phyloP scores from a whole-genome alignment of 1,284 basidiomycete species.

The Omphalotus olearius region DNA sequence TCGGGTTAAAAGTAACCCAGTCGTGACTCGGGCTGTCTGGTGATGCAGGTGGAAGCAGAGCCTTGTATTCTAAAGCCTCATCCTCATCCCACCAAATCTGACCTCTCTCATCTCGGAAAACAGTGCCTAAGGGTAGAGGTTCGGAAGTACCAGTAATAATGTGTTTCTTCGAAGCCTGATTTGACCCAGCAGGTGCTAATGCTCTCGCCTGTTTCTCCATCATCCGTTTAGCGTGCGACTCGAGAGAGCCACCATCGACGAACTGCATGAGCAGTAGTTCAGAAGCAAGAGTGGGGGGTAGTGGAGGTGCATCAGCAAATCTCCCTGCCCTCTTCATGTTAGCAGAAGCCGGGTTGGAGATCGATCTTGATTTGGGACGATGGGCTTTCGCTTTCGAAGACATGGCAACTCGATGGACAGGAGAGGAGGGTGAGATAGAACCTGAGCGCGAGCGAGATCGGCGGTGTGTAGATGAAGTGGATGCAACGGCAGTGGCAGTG shows the following conservation, averaged over 20 bases:
- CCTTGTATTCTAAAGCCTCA: constrained; percentile 63
- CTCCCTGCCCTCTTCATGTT: constrained; percentile 44
- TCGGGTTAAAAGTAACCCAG: constrained; percentile 4
- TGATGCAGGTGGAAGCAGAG: constrained; percentile 35
- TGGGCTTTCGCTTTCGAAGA: constrained; percentile 1
- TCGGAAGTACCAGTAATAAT: constrained; percentile 19
- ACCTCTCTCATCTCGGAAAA: constrained; percentile 56
- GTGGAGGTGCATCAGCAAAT: constrained; percentile 22
- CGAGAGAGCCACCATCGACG: constrained; percentile 54
- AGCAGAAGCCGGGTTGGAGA: constrained; percentile 27
- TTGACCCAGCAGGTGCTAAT: constrained; percentile 17
- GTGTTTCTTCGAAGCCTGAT: constrained; percentile 10
- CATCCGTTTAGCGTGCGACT: constrained; percentile 51
- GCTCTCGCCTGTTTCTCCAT: constrained; percentile 51
- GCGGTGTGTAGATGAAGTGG: neutral
- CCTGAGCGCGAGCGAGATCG: constrained; percentile 11
- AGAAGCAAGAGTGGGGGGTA: constrained; percentile 49
- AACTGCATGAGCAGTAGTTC: constrained; percentile 68
- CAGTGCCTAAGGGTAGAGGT: constrained; percentile 32
- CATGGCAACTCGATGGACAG: neutral
- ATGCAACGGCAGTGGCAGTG: constrained; percentile 12
- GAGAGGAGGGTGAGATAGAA: constrained; percentile 3
- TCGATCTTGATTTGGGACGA: constrained; percentile 6
- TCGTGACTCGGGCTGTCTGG: neutral
- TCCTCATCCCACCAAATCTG: constrained; percentile 68